Evolutionary conservation across 257 asterid genomes (phyloP).

Genomic region (Przewalskia tangutica): DNA sequence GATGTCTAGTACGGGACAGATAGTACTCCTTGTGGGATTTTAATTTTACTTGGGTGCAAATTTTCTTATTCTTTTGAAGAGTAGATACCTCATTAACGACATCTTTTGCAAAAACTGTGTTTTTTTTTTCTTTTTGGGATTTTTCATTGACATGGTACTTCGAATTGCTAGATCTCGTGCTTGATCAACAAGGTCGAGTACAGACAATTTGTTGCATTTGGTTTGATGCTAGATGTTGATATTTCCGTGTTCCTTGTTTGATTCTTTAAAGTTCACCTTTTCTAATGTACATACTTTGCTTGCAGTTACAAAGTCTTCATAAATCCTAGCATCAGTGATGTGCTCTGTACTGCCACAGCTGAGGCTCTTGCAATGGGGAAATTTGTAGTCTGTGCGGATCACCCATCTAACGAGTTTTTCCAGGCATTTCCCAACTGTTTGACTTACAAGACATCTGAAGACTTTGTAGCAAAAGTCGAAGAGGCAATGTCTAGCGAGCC

Average conservation of each 20-base stretch:
- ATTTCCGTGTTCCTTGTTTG: not conserved
- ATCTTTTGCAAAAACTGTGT: not conserved
- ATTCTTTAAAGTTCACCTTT: not conserved
- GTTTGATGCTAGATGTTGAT: not conserved
- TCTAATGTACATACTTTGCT: constrained; percentile 1
- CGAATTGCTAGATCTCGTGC: not conserved
- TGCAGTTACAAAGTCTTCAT: constrained; percentile 93
- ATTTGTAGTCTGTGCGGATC: constrained; percentile 91
- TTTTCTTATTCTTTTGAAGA: not conserved
- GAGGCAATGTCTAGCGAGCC: constrained; percentile 95
- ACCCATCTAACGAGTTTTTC: constrained; percentile 97
- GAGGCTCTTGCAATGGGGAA: constrained; percentile 99
- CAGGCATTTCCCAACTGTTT: constrained; percentile 84
- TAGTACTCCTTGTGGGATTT: not conserved
- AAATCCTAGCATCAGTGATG: constrained; percentile 96
- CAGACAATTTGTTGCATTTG: not conserved
- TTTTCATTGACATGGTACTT: not conserved
- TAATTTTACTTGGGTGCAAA: not conserved
- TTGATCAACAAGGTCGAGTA: not conserved
- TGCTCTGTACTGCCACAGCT: constrained; percentile 97
- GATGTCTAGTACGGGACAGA: not conserved
- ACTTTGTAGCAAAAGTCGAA: constrained; percentile 73
- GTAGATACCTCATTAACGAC: not conserved
- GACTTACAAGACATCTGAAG: constrained; percentile 80
- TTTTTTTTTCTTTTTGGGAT: not conserved